These are phyloP conservation scores for Chlorella sp. DNA, from an alignment of 139 green algal genomes.

Conservation along the genomic window DNA sequence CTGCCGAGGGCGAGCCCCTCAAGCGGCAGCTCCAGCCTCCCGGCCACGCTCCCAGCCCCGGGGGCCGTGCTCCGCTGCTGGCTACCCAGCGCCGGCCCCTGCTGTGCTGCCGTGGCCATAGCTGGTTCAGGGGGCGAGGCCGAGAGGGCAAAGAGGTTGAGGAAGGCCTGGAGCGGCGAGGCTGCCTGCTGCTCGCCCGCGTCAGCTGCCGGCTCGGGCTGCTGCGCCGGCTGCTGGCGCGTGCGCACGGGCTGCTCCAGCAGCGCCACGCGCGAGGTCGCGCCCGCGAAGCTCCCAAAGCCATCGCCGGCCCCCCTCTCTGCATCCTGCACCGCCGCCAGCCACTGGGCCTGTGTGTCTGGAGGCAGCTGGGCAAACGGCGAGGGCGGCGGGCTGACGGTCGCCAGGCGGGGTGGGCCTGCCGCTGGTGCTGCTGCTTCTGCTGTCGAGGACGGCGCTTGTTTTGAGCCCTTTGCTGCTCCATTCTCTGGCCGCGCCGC, in stretches of 20 bases:
- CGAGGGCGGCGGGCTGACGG: background rate
- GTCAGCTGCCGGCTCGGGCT: background rate
- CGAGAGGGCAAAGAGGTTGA: background rate
- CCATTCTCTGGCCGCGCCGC: background rate
- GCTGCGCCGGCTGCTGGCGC: background rate
- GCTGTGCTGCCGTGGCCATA: background rate
- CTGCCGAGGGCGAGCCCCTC: background rate
- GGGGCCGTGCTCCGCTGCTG: background rate
- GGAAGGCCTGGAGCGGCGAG: conserved; percentile 3
- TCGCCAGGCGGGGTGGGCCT: background rate
- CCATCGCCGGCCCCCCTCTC: background rate
- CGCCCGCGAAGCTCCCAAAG: conserved; percentile 1
- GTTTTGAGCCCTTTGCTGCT: background rate
- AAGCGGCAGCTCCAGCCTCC: conserved; percentile 6
- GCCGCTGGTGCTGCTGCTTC: background rate
- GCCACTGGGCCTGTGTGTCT: background rate
- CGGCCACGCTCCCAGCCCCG: background rate
- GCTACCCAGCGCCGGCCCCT: background rate
- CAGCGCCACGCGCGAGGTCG: background rate
- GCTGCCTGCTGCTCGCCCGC: background rate
- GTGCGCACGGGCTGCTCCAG: background rate
- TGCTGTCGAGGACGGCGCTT: background rate
- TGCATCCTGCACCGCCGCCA: background rate
- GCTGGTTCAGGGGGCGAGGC: background rate
- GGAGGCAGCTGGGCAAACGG: no score